Evolutionary conservation across 2,329 filamentous ascomycete genomes (phyloP).

Genomic region (Neocatenulostroma microsporum): DNA sequence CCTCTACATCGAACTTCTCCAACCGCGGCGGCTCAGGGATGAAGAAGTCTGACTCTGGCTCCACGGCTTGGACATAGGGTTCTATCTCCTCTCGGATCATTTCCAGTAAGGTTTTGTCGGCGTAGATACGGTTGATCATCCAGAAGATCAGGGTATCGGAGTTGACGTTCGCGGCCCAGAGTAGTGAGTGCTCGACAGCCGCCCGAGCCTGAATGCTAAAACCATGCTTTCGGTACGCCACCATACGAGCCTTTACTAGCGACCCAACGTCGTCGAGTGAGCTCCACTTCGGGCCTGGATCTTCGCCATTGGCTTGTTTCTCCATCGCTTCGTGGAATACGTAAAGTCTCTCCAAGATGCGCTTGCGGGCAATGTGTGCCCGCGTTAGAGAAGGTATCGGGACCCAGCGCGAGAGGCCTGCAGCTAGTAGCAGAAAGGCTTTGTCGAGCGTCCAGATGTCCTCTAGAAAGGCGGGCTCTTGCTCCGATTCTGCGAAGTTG

Average conservation of each 20-base stretch:
- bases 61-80: conserved; percentile 23
- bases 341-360: conserved; percentile 19
- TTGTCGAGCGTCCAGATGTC: conserved; percentile 51
- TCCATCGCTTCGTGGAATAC: conserved; percentile 28
- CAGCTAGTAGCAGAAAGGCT: conserved; percentile 46
- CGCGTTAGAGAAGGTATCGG: conserved; percentile 45
- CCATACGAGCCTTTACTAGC: conserved; percentile 25
- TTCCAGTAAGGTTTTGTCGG: conserved; percentile 23
- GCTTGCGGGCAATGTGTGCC: conserved; percentile 36
- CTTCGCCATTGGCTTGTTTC: conserved; percentile 21
- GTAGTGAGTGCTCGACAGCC: conserved; percentile 39
- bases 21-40: conserved; percentile 28
- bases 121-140: conserved; percentile 31
- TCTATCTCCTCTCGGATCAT: conserved; percentile 30
- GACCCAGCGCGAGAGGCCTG: conserved; percentile 49
- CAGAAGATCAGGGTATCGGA: conserved; percentile 41
- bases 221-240: conserved; percentile 24
- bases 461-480: conserved; percentile 45
- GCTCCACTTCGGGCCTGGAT: conserved; percentile 27
- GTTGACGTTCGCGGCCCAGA: conserved; percentile 51
- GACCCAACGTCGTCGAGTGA: conserved; percentile 30
- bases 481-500: too few relatives aligned
- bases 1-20: conserved; percentile 27
- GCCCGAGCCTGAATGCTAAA: conserved; percentile 26
- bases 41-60: conserved; percentile 25